These are phyloP conservation scores for Cladobotryum mycophilum DNA, from an alignment of 2,329 filamentous ascomycete species.

Conservation along the genomic window DNA sequence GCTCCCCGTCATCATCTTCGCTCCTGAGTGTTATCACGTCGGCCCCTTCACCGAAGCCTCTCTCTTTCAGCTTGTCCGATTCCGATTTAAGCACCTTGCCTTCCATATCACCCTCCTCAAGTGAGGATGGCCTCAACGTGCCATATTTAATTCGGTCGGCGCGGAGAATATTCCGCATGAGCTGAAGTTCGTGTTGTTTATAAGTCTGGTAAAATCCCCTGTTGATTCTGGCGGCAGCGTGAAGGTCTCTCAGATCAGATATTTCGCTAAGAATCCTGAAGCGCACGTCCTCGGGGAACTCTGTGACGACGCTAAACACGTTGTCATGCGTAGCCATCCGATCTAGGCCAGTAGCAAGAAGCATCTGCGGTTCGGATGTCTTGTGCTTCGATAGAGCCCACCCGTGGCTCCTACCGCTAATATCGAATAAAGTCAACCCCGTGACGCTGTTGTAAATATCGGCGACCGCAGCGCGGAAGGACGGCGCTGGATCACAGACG, in stretches of 20 bases:
- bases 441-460: slow-evolving; percentile 47
- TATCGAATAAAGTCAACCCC: slow-evolving; percentile 43
- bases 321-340: slow-evolving; percentile 29
- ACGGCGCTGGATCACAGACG: slow-evolving; percentile 44
- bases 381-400: slow-evolving; percentile 42
- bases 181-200: slow-evolving; percentile 35
- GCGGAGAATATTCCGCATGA: slow-evolving; percentile 32
- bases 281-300: slow-evolving; percentile 32
- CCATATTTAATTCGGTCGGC: slow-evolving; percentile 20
- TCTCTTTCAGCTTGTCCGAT: slow-evolving; percentile 24
- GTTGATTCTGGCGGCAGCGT: slow-evolving; percentile 36
- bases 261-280: slow-evolving; percentile 36
- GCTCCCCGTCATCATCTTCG: slow-evolving; percentile 22
- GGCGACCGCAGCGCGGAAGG: slow-evolving; percentile 40
- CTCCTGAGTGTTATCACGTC: slow-evolving; percentile 26
- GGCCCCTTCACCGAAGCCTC: slow-evolving; percentile 18
- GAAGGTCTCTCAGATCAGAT: slow-evolving; percentile 36
- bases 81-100: slow-evolving; percentile 29
- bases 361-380: slow-evolving; percentile 29
- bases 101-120: slow-evolving; percentile 23
- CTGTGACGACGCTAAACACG: slow-evolving; percentile 25
- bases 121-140: slow-evolving; percentile 15
- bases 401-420: slow-evolving; percentile 41
- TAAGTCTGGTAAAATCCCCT: slow-evolving; percentile 39
- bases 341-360: slow-evolving; percentile 21